Evolutionary conservation across 306 rosid species (phyloP), one percentile per base, ranked within the genome.

Genomic region (Delonix regia): DNA sequence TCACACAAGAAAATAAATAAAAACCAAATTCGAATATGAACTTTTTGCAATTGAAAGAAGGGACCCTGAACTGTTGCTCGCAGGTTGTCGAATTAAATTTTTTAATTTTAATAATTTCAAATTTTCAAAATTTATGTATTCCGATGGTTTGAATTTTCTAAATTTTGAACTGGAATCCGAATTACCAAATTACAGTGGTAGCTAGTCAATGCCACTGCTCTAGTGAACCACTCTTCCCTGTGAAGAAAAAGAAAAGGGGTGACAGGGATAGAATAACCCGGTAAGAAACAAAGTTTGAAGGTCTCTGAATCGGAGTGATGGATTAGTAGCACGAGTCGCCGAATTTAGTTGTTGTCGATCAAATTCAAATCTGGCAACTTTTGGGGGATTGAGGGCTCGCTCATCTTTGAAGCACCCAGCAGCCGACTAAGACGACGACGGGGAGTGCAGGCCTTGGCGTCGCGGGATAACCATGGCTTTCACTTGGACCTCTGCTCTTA

Each of bases 401-500:
- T 78, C 76, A 82, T 76, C 82, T 51, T 69, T 71, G 76, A 86
- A 86, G 85, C 88, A 77, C 72, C 56, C 81, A 30, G 15, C 47
- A 9, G 39, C 85, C 11, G 80, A 69, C 14, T 63, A 14, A 80
- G 18, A 33, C 52, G 84, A 77, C 60, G 89, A 84, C 69, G 82
- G 79, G 49, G 83, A 71, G 60, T 78, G 85, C 65, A 57, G 90
- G 64, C 87, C 85, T 86, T 86, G 87, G 87, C 80, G 86, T 74
- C 79, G 87, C 48, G 55, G 85, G 83, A 4, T 84, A 52, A 83
- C 72, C 66, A 95, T 91, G 96, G 83, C 87, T 44, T 72, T 76
- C 79, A 25, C 89, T 1, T 91, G 90, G 74, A 42, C 78, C 75
- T 90, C 90, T 25, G 88, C 83, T 65, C 79, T 94, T 75, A 85